Evolutionary conservation across 306 rosid genomes (phyloP).

Genomic region (Gastrolobium villosum): DNA sequence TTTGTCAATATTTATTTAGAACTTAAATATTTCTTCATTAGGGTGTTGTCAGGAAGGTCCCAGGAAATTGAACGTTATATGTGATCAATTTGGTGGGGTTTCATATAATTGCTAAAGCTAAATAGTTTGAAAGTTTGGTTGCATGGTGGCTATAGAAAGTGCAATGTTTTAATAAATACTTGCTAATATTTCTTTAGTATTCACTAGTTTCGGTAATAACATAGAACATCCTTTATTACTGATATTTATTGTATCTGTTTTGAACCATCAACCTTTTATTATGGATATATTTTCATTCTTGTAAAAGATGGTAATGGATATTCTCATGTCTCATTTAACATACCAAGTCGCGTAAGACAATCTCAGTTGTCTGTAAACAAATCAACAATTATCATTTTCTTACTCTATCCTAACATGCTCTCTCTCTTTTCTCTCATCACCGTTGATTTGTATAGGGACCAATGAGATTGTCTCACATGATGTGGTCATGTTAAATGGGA

Average conservation of each 20-base stretch:
- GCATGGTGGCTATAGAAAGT: slow-evolving; percentile 24
- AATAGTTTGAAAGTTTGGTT: slow-evolving; percentile 31
- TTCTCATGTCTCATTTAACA: too few species aligned
- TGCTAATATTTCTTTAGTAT: slow-evolving; percentile 22
- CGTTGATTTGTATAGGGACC: too few species aligned
- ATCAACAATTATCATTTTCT: too few species aligned
- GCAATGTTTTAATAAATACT: slow-evolving; percentile 6
- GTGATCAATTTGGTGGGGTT: slow-evolving; percentile 32
- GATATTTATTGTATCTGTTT: neutral
- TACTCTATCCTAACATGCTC: too few species aligned
- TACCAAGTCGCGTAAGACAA: too few species aligned
- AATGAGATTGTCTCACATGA: too few species aligned
- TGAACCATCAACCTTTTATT: neutral
- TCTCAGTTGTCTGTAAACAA: too few species aligned
- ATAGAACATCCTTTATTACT: slow-evolving; percentile 25
- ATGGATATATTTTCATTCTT: neutral
- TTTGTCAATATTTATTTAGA: slow-evolving; percentile 44
- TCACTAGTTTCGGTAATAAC: slow-evolving; percentile 22
- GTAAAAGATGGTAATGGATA: neutral
- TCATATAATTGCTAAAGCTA: slow-evolving; percentile 36
- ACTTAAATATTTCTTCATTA: slow-evolving; percentile 7
- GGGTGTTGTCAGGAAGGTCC: slow-evolving; percentile 36
- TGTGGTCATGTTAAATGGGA: too few species aligned
- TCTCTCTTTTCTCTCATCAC: too few species aligned
- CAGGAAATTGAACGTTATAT: slow-evolving; percentile 25